A percentile compares a stretch with the other conserved stretches of the same genome.
phyloP scores from a whole-genome alignment of 176 grass and related monocot species.

The Pontederia crassipes region DNA sequence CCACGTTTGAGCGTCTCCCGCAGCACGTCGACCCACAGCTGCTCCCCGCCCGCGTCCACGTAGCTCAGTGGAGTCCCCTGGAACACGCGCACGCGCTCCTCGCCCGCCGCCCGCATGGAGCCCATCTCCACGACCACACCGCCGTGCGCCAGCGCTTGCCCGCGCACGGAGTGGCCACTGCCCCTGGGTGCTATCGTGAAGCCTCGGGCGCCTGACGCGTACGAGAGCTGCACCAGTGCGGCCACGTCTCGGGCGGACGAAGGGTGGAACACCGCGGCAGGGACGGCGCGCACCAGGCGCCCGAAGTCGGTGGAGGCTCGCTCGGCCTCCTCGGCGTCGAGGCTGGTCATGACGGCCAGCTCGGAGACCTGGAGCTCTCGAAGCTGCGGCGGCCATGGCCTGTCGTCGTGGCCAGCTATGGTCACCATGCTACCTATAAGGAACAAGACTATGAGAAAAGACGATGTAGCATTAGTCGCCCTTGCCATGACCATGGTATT shows the following conservation, averaged over 20 bases:
- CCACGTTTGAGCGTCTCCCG: constrained; percentile 5
- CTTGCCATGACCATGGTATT: no score
- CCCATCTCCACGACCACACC: constrained; percentile 17
- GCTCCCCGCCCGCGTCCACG: constrained; percentile 10
- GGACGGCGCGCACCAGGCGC: constrained; percentile 14
- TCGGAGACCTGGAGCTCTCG: constrained; percentile 1
- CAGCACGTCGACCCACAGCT: constrained; percentile 16
- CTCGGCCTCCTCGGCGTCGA: not conserved
- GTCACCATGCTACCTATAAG: not conserved
- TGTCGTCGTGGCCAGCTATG: not conserved
- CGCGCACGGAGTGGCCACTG: constrained; percentile 12
- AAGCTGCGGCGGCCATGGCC: constrained; percentile 1
- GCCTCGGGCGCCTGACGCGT: not conserved
- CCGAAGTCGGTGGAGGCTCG: constrained; percentile 35
- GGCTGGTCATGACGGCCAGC: constrained; percentile 16
- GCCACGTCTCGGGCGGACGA: constrained; percentile 33
- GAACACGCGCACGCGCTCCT: not conserved
- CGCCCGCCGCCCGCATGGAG: not conserved
- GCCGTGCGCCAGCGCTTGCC: constrained; percentile 1
- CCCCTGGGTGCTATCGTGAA: constrained; percentile 9
- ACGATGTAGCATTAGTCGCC: no score
- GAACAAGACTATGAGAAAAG: no score
- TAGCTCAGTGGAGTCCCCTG: not conserved
- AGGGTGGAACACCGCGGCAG: constrained; percentile 5
- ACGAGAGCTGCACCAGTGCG: constrained; percentile 24